Base-by-base conservation (phyloP, 208 protist genomes). In the Trypanosoma cruzi region DNA sequence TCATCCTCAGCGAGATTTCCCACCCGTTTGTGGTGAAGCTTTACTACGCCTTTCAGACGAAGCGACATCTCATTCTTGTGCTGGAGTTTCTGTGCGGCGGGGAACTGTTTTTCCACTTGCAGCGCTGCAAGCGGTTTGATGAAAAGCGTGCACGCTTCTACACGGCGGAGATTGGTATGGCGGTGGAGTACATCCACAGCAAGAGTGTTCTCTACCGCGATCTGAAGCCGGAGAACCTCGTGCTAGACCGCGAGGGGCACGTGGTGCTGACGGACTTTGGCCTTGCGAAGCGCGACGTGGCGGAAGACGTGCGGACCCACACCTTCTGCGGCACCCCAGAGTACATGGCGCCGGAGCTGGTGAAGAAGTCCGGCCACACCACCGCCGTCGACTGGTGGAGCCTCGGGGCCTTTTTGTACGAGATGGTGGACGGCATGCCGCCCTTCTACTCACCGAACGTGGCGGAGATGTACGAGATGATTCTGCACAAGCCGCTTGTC, bases 351-450 rank as follows among this genome's bases (percentile, higher is more conserved):
- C 94, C 97, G 0, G 96, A 99, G 78, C 86, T 95, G 22, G 74
- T 99, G 16, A 61, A 79, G 49, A 84, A 88, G 0, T 79, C 86
- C 29, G 81, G 81, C 6, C 94, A 99, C 80, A 97, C 95, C 31
- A 93, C 81, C 24, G 89, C 94, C 16, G 90, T 99, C 4, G 98
- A 99, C 71, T 99, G 95, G 96, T 99, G 98, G 98, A 85, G 80
- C 28, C 85, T 98, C 32, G 98, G 98, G n/a, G 90, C 98, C 28
- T 74, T 99, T 48, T 62, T 98, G 14, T 99, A 97, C 78, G 95
- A 98, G 72, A 96, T 98, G 88, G 71, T 98, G 16, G 40, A 77
- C 11, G 95, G 95, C 40, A 44, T 79, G 20, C 80, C 95, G 14
- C 96, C 96, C 4, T 98, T 98, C 58, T 95, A 93, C 68, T 82